Percentiles rank a stretch among this genome's conserved stretches.
These are phyloP conservation scores for Nitzschia inconspicua DNA, from an alignment of 108 stramenopile species.

Conservation along the genomic window DNA sequence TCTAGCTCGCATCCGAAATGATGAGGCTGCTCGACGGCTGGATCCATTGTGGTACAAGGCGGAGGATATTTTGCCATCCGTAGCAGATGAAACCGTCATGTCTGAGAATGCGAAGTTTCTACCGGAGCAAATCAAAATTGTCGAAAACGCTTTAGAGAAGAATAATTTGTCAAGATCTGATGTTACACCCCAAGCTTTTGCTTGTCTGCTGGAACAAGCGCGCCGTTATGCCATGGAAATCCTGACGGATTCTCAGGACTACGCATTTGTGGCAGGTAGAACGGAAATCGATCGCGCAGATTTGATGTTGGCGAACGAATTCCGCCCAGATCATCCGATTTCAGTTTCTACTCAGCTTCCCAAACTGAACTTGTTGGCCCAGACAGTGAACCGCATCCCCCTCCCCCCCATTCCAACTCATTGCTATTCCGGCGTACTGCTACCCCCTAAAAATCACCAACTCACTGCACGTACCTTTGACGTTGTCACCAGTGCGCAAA, in stretches of 20 bases:
- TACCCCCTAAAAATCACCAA: conserved; percentile 62
- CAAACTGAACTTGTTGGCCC: conserved; percentile 49
- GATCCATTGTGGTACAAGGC: conserved; percentile 58
- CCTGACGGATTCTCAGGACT: conserved; percentile 75
- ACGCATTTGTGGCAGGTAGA: conserved; percentile 53
- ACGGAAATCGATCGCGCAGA: conserved; percentile 37
- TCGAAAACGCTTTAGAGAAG: conserved; percentile 50
- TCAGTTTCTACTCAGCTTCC: conserved; percentile 43
- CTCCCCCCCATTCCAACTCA: conserved; percentile 71
- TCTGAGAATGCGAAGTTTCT: conserved; percentile 32
- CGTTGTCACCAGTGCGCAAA: conserved; percentile 70
- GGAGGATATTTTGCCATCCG: conserved; percentile 40
- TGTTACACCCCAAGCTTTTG: conserved; percentile 71
- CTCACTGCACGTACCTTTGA: conserved; percentile 79
- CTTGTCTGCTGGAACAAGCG: conserved; percentile 75
- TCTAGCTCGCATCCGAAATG: conserved; percentile 29
- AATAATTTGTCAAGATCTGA: conserved; percentile 55
- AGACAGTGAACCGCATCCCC: conserved; percentile 60
- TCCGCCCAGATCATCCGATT: conserved; percentile 46
- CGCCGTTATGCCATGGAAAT: conserved; percentile 71
- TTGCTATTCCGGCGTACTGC: conserved; percentile 69
- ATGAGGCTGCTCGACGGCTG: conserved; percentile 26
- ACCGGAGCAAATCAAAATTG: conserved; percentile 60
- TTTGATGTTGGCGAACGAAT: conserved; percentile 47
- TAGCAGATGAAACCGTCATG: conserved; percentile 27